Evolutionary conservation across 768 basidiomycete genomes (phyloP).

Genomic region (Lyophyllum semitale): DNA sequence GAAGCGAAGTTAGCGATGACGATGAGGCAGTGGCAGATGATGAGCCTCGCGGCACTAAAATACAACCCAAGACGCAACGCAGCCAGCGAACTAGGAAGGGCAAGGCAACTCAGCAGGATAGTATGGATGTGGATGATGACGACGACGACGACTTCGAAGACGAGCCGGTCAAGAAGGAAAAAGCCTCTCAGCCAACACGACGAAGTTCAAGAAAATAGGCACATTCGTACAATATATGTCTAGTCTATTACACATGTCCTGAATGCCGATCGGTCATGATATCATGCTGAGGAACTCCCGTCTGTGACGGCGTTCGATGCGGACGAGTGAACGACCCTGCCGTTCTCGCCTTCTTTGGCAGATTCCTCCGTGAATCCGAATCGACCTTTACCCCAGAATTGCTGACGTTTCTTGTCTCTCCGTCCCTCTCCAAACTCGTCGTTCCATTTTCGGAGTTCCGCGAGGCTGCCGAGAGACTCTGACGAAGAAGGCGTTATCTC

Average conservation of each 20-base stretch:
- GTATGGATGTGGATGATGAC: constrained; percentile 46
- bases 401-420: constrained; percentile 61
- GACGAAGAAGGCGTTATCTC: constrained; percentile 92
- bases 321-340: constrained; percentile 37
- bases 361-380: constrained; percentile 79
- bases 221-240: constrained; percentile 7
- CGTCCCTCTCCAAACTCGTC: constrained; percentile 91
- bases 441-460: constrained; percentile 85
- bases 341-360: constrained; percentile 38
- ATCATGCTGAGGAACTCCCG: constrained; percentile 2
- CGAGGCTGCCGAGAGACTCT: constrained; percentile 73
- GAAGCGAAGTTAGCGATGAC: constrained; percentile 38
- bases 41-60: constrained; percentile 34
- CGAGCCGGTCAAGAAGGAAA: constrained; percentile 17
- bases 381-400: constrained; percentile 84
- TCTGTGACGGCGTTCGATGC: not conserved
- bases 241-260: constrained; percentile 7
- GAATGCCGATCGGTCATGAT: not conserved
- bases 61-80: constrained; percentile 22
- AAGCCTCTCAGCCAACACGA: constrained; percentile 12
- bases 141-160: constrained; percentile 37
- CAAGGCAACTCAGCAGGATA: constrained; percentile 24
- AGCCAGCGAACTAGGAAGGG: constrained; percentile 35
- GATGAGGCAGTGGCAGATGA: constrained; percentile 43
- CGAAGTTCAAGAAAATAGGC: constrained; percentile 18